phyloP scores from a whole-genome alignment of 2,329 filamentous ascomycete species.

The Dothideomycetes sp. region DNA sequence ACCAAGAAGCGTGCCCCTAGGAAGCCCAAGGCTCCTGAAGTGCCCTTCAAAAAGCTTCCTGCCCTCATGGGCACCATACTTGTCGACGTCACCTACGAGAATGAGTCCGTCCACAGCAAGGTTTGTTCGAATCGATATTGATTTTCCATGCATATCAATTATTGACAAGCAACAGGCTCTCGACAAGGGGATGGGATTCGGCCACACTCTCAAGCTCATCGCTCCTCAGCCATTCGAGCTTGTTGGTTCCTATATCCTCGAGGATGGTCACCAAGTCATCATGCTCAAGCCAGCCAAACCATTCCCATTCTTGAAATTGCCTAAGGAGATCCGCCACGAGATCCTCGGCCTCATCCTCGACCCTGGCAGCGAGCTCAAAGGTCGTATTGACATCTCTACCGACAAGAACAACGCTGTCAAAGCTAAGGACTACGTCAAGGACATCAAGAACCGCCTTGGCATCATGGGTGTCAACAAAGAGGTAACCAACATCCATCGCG shows the following conservation, averaged over 20 bases:
- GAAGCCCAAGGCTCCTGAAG: conserved; percentile 13
- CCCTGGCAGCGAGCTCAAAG: conserved; percentile 18
- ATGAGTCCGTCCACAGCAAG: conserved; percentile 17
- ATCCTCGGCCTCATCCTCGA: background rate
- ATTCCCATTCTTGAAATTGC: conserved; percentile 26
- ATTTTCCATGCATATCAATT: background rate
- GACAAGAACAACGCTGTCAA: conserved; percentile 23
- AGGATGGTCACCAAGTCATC: conserved; percentile 28
- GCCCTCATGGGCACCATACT: conserved; percentile 16
- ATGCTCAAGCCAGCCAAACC: conserved; percentile 27
- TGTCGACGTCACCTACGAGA: conserved; percentile 21
- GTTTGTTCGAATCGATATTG: conserved; percentile 3
- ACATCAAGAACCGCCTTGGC: conserved; percentile 24
- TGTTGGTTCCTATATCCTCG: conserved; percentile 23
- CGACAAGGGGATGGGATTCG: conserved; percentile 18
- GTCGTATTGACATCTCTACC: conserved; percentile 24
- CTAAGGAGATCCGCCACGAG: background rate
- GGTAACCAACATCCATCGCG: conserved; percentile 15
- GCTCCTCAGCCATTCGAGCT: conserved; percentile 25
- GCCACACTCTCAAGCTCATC: conserved; percentile 24
- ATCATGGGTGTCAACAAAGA: conserved; percentile 27
- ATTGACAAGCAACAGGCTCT: conserved; percentile 5
- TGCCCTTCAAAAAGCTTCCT: conserved; percentile 12
- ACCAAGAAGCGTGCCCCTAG: conserved; percentile 15
- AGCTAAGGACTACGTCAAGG: conserved; percentile 16